Evolutionary conservation across 2,329 filamentous ascomycete species (phyloP), one percentile per base, ranked within the genome.

Genomic region (Colletotrichum sp.): DNA sequence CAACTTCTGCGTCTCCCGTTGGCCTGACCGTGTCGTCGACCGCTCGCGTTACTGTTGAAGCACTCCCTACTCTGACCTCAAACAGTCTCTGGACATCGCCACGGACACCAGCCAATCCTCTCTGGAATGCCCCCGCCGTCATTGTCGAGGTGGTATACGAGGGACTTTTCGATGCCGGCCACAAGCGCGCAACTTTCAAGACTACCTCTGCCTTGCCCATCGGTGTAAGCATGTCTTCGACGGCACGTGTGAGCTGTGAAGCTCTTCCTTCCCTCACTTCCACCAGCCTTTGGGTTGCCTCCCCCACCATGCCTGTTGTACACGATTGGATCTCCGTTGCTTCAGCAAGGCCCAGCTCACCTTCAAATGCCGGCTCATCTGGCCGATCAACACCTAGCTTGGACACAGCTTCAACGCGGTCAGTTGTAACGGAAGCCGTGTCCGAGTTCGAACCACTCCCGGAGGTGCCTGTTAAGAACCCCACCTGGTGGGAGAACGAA

Each of bases 11-110:
- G 21, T 79, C 81, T 14, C 83, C 83, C 24, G 83, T 81, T n/a
- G 83, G 83, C n/a, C 75, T 86, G 12, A 72, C 80, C 43, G 84
- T 85, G 75, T 68, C 72, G 55, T 82, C 83, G 73, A 86, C 83
- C 77, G 80, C 79, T 63, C 79, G 82, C n/a, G 55, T 61, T 10
- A 32, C 75, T 21, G 64, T 78, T 10, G 74, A 71, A 30, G 59
- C 52, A 24, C 48, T 74, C 9, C 55, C 66, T 18, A n/a, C 32
- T 4, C 70, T 83, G 4, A 68, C 75, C 36, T 84, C 84, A 68
- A 81, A 80, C 76, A 80, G 78, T 60, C 83, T 86, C 67, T 86
- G 85, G 85, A 80, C 67, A 21, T 43, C 48, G 12, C 13, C n/a
- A 55, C 36, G 39, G 32, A 60, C 7, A 9, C 21, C 8, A 18